Evolutionary conservation across 345 rosid genomes (phyloP).

Genomic region (Dovyalis caffra): DNA sequence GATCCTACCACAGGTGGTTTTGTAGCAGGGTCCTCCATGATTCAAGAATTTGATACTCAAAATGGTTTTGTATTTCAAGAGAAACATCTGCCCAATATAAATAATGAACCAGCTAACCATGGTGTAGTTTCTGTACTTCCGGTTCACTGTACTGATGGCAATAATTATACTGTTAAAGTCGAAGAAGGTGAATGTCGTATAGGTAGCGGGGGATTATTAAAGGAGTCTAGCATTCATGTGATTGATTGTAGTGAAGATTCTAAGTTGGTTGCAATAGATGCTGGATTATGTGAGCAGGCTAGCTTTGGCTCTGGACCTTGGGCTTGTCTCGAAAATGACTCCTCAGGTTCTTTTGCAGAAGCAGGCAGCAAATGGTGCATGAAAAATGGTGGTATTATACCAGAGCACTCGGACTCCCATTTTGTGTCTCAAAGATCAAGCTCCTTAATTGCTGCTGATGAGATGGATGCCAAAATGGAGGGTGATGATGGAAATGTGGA

Average conservation of each 20-base stretch:
- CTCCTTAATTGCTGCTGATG: slow-evolving; percentile 43
- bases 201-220: slow-evolving; percentile 17
- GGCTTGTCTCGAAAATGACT: slow-evolving; percentile 30
- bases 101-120: slow-evolving; percentile 23
- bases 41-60: slow-evolving; percentile 43
- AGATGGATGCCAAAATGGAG: slow-evolving; percentile 36
- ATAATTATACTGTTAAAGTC: slow-evolving; percentile 41
- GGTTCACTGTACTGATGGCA: slow-evolving; percentile 20
- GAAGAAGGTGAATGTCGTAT: slow-evolving; percentile 47
- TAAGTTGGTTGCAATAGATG: slow-evolving; percentile 21
- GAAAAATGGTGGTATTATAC: slow-evolving; percentile 28
- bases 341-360: slow-evolving; percentile 18
- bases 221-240: slow-evolving; percentile 9
- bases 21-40: slow-evolving; percentile 51
- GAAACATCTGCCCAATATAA: slow-evolving; percentile 15
- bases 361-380: slow-evolving; percentile 20
- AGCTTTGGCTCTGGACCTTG: slow-evolving; percentile 29
- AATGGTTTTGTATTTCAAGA: slow-evolving; percentile 30
- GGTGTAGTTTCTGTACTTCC: slow-evolving; percentile 18
- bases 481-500: slow-evolving; percentile 42
- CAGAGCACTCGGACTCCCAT: slow-evolving; percentile 30
- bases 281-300: slow-evolving; percentile 30
- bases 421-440: slow-evolving; percentile 34
- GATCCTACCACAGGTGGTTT: slow-evolving; percentile 69
- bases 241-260: slow-evolving; percentile 35